Conservation (phyloP, 441 rosid species). For the Populus tomentosa region DNA sequence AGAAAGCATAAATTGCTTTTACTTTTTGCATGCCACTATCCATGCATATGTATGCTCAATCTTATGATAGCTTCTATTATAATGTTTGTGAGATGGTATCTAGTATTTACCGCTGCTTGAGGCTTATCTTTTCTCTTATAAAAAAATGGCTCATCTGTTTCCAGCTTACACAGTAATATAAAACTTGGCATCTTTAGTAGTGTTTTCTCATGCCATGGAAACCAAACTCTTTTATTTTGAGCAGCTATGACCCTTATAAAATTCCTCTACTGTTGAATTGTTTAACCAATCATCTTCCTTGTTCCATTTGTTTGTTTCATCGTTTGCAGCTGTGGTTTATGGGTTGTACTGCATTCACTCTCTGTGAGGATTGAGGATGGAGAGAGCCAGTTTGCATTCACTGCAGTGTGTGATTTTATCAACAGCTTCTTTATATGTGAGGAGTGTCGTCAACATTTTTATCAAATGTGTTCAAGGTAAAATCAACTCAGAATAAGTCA, state of each 20-base stretch:
- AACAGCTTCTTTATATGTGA: slow-evolving; percentile 86
- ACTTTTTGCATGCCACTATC: background rate
- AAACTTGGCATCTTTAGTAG: background rate
- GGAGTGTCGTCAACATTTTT: slow-evolving; percentile 90
- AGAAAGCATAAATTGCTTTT: background rate
- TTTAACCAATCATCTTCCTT: background rate
- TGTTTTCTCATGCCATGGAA: background rate
- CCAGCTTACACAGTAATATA: background rate
- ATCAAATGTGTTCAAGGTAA: slow-evolving; percentile 83
- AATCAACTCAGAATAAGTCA: slow-evolving; percentile 1
- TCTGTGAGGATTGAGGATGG: slow-evolving; percentile 82
- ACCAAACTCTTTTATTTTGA: background rate
- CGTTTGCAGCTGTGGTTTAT: slow-evolving; percentile 85
- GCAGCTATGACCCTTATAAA: background rate
- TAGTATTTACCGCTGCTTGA: background rate
- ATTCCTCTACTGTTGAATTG: background rate
- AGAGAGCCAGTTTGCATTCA: slow-evolving; percentile 81
- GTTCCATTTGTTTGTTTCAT: background rate
- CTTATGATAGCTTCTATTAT: background rate
- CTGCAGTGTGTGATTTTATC: slow-evolving; percentile 71
- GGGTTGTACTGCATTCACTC: slow-evolving; percentile 95
- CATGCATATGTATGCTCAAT: background rate
- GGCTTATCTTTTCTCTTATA: background rate
- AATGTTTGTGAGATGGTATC: background rate
- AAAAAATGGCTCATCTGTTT: background rate